These are phyloP conservation scores for Capillidium rhysosporum DNA, from an alignment of 371 early-diverging fungal genomes.

Conservation along the genomic window DNA sequence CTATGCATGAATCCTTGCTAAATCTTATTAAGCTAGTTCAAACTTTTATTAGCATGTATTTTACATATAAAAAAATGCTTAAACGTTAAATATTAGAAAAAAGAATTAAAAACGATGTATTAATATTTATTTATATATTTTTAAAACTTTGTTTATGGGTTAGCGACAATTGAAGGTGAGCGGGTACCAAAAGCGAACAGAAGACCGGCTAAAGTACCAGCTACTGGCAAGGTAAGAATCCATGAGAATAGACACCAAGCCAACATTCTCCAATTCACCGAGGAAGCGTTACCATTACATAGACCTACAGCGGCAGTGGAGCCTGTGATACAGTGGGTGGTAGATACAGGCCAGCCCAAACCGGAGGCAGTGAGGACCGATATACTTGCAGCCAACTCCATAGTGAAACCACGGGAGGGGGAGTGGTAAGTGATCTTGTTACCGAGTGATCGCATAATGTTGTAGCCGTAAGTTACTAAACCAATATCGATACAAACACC, in stretches of 20 bases:
- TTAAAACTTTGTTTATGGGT: no score
- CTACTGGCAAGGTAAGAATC: conserved; percentile 62
- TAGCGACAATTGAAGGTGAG: conserved; percentile 16
- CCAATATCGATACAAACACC: conserved; percentile 65
- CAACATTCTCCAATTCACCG: conserved; percentile 69
- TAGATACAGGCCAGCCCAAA: conserved; percentile 62
- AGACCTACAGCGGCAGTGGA: conserved; percentile 68
- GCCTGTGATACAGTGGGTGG: conserved; percentile 76
- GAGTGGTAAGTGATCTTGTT: conserved; percentile 73
- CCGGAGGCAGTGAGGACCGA: conserved; percentile 69
- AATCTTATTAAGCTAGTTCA: no score
- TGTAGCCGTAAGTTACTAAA: conserved; percentile 42
- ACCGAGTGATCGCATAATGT: conserved; percentile 56
- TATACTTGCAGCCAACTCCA: conserved; percentile 62
- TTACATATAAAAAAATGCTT: no score
- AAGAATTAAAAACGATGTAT: no score
- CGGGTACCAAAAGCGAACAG: conserved; percentile 39
- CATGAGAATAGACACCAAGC: conserved; percentile 49
- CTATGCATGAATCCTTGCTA: no score
- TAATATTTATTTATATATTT: no score
- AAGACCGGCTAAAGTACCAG: conserved; percentile 46
- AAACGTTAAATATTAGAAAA: no score
- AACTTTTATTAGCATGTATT: no score
- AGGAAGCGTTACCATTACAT: conserved; percentile 46
- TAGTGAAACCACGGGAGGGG: conserved; percentile 68